phyloP scores from a whole-genome alignment of 768 basidiomycete genomes.

The Hemileccinum rubropunctum region DNA sequence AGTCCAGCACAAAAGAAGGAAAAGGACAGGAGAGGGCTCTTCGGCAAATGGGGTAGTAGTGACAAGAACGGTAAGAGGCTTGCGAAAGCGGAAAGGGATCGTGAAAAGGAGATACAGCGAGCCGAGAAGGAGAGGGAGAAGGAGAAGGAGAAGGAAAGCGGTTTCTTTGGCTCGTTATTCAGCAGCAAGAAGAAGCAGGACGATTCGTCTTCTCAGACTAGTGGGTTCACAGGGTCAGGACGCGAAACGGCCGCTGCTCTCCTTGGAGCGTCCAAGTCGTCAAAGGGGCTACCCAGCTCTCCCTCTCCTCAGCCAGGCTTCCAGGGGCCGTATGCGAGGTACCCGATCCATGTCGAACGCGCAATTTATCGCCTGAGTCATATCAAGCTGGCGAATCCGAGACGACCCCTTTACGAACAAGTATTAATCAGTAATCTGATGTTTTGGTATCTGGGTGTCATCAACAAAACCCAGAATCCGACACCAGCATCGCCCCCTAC shows the following conservation, averaged over 20 bases:
- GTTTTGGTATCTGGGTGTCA: slow-evolving; percentile 99
- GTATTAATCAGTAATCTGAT: slow-evolving; percentile 90
- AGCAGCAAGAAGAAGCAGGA: slow-evolving; percentile 86
- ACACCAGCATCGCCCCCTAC: slow-evolving; percentile 35
- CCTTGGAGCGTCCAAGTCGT: slow-evolving; percentile 79
- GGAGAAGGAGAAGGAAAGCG: slow-evolving; percentile 53
- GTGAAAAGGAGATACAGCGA: slow-evolving; percentile 45
- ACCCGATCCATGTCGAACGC: slow-evolving; percentile 98
- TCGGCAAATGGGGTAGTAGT: slow-evolving; percentile 56
- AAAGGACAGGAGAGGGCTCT: slow-evolving; percentile 72
- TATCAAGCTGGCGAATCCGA: slow-evolving; percentile 97
- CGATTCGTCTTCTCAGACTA: slow-evolving; percentile 46
- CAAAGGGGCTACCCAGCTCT: slow-evolving; percentile 61
- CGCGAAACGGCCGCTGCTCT: slow-evolving; percentile 86
- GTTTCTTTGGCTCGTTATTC: slow-evolving; percentile 93
- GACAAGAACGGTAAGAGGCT: slow-evolving; percentile 64
- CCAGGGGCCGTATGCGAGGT: slow-evolving; percentile 61
- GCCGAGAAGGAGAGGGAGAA: slow-evolving; percentile 51
- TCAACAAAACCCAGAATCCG: slow-evolving; percentile 80
- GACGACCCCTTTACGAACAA: slow-evolving; percentile 95
- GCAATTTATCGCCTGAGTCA: slow-evolving; percentile 97
- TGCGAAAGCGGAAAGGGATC: slow-evolving; percentile 41
- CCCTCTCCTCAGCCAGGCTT: slow-evolving; percentile 50
- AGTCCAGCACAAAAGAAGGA: slow-evolving; percentile 50
- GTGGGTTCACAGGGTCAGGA: slow-evolving; percentile 48